A percentile compares a stretch with the other conserved stretches of the same genome.
Conservation (phyloP, 1,284 basidiomycete genomes). For the Exobasidium cylindrosporum region DNA sequence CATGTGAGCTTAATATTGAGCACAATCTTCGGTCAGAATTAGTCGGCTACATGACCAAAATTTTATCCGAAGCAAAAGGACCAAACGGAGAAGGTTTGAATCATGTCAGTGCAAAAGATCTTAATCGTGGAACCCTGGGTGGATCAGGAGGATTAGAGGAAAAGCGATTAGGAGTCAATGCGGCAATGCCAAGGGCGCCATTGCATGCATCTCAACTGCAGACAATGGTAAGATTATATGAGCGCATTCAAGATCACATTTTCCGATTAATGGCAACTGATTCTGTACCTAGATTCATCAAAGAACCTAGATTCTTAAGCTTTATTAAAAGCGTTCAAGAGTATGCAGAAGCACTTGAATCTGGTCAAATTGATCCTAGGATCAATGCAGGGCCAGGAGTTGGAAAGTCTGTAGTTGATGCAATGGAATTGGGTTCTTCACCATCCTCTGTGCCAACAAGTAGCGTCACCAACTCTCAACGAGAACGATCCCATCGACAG, state of each 20-base stretch:
- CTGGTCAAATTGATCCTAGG: slow-evolving; percentile 39
- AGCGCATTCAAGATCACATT: slow-evolving; percentile 92
- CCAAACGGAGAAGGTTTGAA: slow-evolving; percentile 15
- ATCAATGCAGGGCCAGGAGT: slow-evolving; percentile 37
- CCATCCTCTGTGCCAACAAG: no score
- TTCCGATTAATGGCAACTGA: slow-evolving; percentile 97
- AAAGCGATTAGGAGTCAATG: slow-evolving; percentile 57
- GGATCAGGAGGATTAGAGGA: slow-evolving; percentile 59
- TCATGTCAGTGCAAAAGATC: slow-evolving; percentile 14
- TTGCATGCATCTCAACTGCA: slow-evolving; percentile 70
- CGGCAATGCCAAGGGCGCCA: slow-evolving; percentile 31
- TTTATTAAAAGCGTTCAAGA: slow-evolving; percentile 47
- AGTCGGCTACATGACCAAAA: slow-evolving; percentile 78
- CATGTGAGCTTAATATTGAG: slow-evolving; percentile 95
- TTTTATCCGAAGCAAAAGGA: slow-evolving; percentile 36
- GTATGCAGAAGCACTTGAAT: slow-evolving; percentile 48
- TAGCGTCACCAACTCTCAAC: no score
- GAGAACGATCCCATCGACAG: no score
- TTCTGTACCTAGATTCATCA: slow-evolving; percentile 69
- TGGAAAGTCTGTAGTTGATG: slow-evolving; percentile 37
- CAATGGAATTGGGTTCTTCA: slow-evolving; percentile 33
- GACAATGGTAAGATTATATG: slow-evolving; percentile 87
- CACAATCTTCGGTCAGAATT: slow-evolving; percentile 92
- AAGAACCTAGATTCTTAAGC: slow-evolving; percentile 42
- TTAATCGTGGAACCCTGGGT: not conserved